phyloP scores from a whole-genome alignment of 495 filamentous ascomycete species.

The Aspergillus homomorphus region DNA sequence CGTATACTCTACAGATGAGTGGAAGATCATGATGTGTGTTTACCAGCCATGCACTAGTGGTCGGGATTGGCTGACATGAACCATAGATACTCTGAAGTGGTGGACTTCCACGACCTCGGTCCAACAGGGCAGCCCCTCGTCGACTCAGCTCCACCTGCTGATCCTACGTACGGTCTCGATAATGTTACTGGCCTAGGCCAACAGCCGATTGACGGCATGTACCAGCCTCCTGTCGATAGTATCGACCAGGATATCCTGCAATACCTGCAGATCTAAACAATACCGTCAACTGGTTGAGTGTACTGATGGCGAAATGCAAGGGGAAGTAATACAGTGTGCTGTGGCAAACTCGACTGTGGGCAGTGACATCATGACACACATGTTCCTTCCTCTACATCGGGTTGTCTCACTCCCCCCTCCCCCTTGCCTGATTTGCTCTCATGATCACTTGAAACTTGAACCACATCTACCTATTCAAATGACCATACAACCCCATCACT shows the following conservation, averaged over 20 bases:
- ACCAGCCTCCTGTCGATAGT: not conserved
- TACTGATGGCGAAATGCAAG: not conserved
- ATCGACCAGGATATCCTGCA: slow-evolving; percentile 2
- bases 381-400: slow-evolving; percentile 1
- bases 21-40: slow-evolving; percentile 99
- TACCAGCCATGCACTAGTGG: not conserved
- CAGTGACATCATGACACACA: slow-evolving; percentile 3
- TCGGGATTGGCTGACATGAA: slow-evolving; percentile 9
- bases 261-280: not conserved
- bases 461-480: not conserved
- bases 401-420: not conserved
- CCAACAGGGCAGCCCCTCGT: not conserved
- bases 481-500: not conserved
- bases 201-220: not conserved
- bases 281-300: not conserved
- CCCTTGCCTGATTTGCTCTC: not conserved
- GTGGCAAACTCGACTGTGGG: no score
- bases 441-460: not conserved
- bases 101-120: slow-evolving; percentile 92
- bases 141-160: not conserved
- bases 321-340: not conserved
- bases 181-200: not conserved
- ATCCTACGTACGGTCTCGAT: not conserved
- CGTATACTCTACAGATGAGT: slow-evolving; percentile 91
- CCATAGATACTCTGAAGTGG: slow-evolving; percentile 93